phyloP scores from a whole-genome alignment of 2,329 filamentous ascomycete species.

The Alternaria longipes region DNA sequence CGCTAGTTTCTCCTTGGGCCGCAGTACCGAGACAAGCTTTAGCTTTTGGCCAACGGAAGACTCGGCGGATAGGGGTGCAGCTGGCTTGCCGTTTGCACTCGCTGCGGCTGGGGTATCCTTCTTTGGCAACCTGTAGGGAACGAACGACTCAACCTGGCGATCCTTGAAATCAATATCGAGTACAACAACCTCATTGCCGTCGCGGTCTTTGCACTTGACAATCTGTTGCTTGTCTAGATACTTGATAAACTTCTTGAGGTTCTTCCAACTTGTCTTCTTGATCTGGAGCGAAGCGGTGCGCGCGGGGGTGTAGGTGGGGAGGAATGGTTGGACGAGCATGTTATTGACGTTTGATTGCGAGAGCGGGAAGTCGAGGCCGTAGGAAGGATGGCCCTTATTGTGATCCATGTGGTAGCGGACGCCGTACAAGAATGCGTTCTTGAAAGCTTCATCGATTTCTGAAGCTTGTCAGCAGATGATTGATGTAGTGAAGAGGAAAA shows the following conservation, averaged over 20 bases:
- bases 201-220: constrained; percentile 71
- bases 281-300: constrained; percentile 69
- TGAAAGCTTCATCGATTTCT: constrained; percentile 74
- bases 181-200: constrained; percentile 70
- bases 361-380: constrained; percentile 69
- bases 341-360: constrained; percentile 71
- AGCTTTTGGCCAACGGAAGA: constrained; percentile 58
- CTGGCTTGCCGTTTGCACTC: constrained; percentile 52
- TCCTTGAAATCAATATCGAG: constrained; percentile 72
- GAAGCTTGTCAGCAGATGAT: constrained; percentile 16
- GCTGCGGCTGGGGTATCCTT: constrained; percentile 55
- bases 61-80: constrained; percentile 51
- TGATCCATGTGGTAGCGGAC: constrained; percentile 67
- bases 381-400: constrained; percentile 61
- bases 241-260: constrained; percentile 74
- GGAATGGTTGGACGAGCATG: constrained; percentile 71
- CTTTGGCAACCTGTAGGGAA: constrained; percentile 69
- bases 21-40: constrained; percentile 63
- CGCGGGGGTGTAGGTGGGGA: constrained; percentile 66
- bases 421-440: constrained; percentile 70
- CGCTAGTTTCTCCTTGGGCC: constrained; percentile 65
- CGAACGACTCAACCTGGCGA: constrained; percentile 62
- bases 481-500: background rate
- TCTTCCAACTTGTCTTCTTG: constrained; percentile 77
- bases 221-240: constrained; percentile 69